A percentile compares a stretch with the other conserved stretches of the same genome.
Conservation (phyloP, 768 basidiomycete species). For the Dendrothele bispora region DNA sequence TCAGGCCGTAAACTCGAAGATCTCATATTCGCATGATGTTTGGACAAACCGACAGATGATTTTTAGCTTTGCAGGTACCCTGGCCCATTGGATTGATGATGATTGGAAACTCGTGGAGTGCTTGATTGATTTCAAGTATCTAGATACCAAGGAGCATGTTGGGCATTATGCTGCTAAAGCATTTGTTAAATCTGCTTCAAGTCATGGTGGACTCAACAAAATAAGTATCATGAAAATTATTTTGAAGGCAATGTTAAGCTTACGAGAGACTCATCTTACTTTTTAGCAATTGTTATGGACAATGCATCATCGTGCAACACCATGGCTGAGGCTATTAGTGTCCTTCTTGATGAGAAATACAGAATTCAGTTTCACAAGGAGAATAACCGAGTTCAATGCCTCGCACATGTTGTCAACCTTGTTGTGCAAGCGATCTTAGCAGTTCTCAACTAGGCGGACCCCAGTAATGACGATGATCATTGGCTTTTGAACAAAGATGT, state of each 20-base stretch:
- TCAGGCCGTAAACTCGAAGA: conserved; percentile 24
- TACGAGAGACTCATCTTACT: too few relatives aligned
- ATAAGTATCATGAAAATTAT: too few relatives aligned
- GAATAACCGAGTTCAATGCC: conserved; percentile 32
- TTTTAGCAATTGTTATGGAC: too few relatives aligned
- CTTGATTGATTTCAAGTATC: conserved; percentile 29
- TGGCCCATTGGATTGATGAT: conserved; percentile 26
- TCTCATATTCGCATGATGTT: conserved; percentile 25
- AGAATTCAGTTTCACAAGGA: conserved; percentile 5
- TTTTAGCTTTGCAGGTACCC: conserved; percentile 29
- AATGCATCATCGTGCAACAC: conserved; percentile 35
- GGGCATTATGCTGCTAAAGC: conserved; percentile 29
- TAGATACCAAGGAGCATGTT: conserved; percentile 32
- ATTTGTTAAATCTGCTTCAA: too few relatives aligned
- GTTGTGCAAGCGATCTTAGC: conserved; percentile 32
- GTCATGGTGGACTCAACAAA: too few relatives aligned
- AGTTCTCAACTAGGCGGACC: conserved; percentile 22
- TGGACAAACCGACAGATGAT: conserved; percentile 32
- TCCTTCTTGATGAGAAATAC: conserved; percentile 19
- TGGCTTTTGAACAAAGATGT: conserved; percentile 25
- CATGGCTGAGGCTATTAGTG: conserved; percentile 19
- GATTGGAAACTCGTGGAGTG: conserved; percentile 32
- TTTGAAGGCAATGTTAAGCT: too few relatives aligned
- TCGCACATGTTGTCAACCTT: conserved; percentile 35
- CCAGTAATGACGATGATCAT: conserved; percentile 24